Evolutionary conservation across 257 asterid genomes (phyloP), one percentile per base, ranked within the genome.

Genomic region (Nemophila menziesii): DNA sequence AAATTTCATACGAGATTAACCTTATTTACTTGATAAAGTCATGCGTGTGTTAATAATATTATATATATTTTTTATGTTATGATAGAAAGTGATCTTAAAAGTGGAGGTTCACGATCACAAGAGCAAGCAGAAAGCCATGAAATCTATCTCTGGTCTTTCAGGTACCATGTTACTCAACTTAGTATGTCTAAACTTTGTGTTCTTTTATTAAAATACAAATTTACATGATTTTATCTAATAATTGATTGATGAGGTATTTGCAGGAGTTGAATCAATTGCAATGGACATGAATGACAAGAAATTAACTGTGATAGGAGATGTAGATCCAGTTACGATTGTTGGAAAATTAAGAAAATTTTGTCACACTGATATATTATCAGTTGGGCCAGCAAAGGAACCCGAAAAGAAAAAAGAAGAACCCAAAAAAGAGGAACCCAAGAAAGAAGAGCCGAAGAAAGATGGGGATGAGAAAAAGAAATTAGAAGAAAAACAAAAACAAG

Each of bases 341-440:
- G 66, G 56, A 3, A 76, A 70, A 45, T 18, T 83, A 45, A 58
- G 89, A 40, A 83, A 83, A 55, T 61, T 83, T 6, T 83, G 94
- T 56, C 39, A 38, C 42, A 62, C 92, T 0, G 89, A 79, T n/a
- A 69, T 83, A 2, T 21, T 74, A 0, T 62, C 85, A 0, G 76
- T 77, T n/a, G 94, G 92, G 38, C 89, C 94, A 0, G 87, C 89
- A 11, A 83, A 83, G 20, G 92, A 79, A 60, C 79, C 86, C 0
- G 89, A 79, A 10, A 79, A 79, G 75, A 76, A 79, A 34, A 79
- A 79, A 29, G 78, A 75, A 0, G 81, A 69, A 49, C 68, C 73
- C 47, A 64, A 76, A 27, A 76, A 74, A 16, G 61, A 52, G 2
- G 48, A 58, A 4, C 21, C 44, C 16, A 56, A 63, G 33, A 68